Evolutionary conservation across 352 stramenopile genomes (phyloP).

Genomic region (Nothophytophthora sp.): DNA sequence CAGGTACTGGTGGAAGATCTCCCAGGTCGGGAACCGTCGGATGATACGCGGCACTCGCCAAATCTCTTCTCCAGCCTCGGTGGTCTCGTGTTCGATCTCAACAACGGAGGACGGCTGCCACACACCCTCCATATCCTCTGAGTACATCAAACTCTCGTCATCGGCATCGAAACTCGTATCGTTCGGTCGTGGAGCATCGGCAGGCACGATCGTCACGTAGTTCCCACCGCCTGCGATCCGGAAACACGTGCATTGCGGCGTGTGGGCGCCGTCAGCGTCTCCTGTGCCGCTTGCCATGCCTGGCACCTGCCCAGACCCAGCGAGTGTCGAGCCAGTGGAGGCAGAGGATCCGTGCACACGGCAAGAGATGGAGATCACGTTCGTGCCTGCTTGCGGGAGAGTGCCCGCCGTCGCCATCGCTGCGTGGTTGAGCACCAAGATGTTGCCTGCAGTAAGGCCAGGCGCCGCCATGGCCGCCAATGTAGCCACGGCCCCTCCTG

Average conservation of each 20-base stretch:
- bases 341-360: conserved; percentile 25
- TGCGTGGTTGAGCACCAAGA: conserved; percentile 25
- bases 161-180: conserved; percentile 21
- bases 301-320: neutral
- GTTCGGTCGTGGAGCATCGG: conserved; percentile 5
- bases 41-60: conserved; percentile 57
- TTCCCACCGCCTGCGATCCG: conserved; percentile 22
- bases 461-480: conserved; percentile 13
- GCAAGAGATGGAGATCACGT: conserved; percentile 28
- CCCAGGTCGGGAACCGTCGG: conserved; percentile 52
- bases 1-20: conserved; percentile 61
- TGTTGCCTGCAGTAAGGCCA: conserved; percentile 7
- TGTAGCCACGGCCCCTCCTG: conserved; percentile 8
- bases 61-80: conserved; percentile 25
- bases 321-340: conserved; percentile 3
- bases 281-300: neutral
- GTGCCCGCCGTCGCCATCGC: conserved; percentile 5
- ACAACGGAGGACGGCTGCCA: conserved; percentile 27
- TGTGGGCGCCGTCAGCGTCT: neutral
- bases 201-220: conserved; percentile 31
- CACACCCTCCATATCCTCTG: conserved; percentile 30
- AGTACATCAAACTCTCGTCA: conserved; percentile 20
- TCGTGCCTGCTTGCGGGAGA: conserved; percentile 11
- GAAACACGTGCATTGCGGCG: conserved; percentile 37
- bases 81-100: conserved; percentile 23